A percentile compares a stretch with the other conserved stretches of the same genome.
Evolutionary conservation across 1,139 yeast species (phyloP).

Genomic region (Suhomyces wounanorum): DNA sequence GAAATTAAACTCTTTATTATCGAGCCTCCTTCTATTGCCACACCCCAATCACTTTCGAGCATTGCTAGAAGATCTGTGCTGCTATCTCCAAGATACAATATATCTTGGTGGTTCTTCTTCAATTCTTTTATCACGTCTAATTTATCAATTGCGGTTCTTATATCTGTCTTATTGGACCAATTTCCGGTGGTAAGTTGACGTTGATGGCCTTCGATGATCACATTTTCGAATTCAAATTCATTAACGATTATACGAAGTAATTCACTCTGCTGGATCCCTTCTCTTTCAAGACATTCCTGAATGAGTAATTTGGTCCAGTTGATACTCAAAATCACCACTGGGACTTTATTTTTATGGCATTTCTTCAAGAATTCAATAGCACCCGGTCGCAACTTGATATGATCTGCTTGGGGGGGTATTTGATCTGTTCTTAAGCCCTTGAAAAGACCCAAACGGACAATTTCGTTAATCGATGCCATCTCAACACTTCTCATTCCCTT

Average conservation of each 20-base stretch:
- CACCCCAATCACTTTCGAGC: conserved; percentile 50
- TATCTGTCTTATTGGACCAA: conserved; percentile 22
- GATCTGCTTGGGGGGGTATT: conserved; percentile 35
- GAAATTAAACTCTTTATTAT: conserved; percentile 2
- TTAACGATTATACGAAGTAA: conserved; percentile 39
- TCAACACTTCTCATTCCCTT: conserved; percentile 50
- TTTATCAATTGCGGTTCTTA: conserved; percentile 65
- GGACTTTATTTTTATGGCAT: conserved; percentile 28
- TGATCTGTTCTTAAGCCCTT: conserved; percentile 38
- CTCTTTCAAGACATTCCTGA: conserved; percentile 33
- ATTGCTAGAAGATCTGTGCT: conserved; percentile 61
- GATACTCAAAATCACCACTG: conserved; percentile 56
- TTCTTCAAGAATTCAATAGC: conserved; percentile 39
- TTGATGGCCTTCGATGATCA: background rate
- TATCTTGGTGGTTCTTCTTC: conserved; percentile 14
- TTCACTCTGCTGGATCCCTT: conserved; percentile 34
- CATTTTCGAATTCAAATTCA: conserved; percentile 45
- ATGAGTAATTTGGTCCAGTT: conserved; percentile 66
- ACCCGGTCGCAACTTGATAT: conserved; percentile 46
- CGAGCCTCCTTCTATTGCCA: conserved; percentile 34
- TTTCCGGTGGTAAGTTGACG: conserved; percentile 44
- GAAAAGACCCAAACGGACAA: conserved; percentile 45
- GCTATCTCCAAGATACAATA: conserved; percentile 67
- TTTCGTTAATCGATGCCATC: conserved; percentile 49
- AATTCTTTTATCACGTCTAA: conserved; percentile 28